These are phyloP conservation scores for Davidsoniella eucalypti DNA, from an alignment of 2,329 filamentous ascomycete genomes.

Conservation along the genomic window DNA sequence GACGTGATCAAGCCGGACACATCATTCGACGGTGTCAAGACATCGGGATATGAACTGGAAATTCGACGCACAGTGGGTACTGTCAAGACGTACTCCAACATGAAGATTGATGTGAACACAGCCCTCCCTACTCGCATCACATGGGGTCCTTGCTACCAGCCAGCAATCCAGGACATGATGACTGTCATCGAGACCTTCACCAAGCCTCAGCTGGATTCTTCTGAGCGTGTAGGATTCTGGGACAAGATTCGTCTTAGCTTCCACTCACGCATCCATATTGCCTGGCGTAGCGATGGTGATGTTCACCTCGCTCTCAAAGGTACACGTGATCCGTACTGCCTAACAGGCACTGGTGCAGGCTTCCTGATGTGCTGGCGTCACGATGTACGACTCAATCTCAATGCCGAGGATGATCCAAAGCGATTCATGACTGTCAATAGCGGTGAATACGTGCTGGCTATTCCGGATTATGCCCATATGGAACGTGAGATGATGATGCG, in stretches of 20 bases:
- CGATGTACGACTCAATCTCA: conserved; percentile 75
- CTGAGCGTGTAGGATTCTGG: conserved; percentile 93
- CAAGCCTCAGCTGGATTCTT: conserved; percentile 84
- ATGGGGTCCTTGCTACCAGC: conserved; percentile 95
- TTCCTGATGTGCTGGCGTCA: conserved; percentile 99
- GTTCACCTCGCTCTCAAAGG: conserved; percentile 87
- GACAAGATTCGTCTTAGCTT: conserved; percentile 93
- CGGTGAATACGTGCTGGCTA: conserved; percentile 82
- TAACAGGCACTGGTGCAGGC: conserved; percentile 83
- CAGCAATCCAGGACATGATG: conserved; percentile 99
- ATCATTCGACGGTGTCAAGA: conserved; percentile 7
- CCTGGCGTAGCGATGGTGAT: conserved; percentile 92
- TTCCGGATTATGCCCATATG: conserved; percentile 84
- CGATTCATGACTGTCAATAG: conserved; percentile 93
- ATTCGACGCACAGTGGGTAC: conserved; percentile 83
- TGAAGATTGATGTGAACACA: conserved; percentile 83
- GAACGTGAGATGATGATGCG: conserved; percentile 47
- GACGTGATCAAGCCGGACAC: conserved; percentile 57
- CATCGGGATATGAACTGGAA: conserved; percentile 58
- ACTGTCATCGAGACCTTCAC: conserved; percentile 97
- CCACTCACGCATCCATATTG: conserved; percentile 74
- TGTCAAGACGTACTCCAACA: conserved; percentile 92
- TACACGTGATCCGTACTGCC: conserved; percentile 78
- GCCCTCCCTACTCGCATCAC: conserved; percentile 82
- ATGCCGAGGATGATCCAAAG: conserved; percentile 70